Base-by-base conservation (phyloP, 768 basidiomycete species). In the Polyporus arcularius region DNA sequence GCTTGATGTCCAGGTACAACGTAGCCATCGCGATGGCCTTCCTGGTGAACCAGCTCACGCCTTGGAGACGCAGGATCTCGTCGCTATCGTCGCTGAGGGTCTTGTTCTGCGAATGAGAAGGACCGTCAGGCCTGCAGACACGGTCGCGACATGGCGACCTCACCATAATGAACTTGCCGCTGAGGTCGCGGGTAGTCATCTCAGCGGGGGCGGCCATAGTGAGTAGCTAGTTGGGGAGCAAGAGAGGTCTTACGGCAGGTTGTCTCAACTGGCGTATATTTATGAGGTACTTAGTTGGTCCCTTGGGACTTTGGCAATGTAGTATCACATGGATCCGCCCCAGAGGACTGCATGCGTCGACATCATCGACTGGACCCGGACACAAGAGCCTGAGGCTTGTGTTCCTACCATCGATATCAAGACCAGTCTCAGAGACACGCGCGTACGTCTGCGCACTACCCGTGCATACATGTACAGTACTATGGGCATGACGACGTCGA, bases 1-100 rank as follows among this genome's bases (percentile, higher is more conserved):
- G 75, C 59, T 83, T 88, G 67, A 90, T 70, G 46, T 55, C 55
- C 41, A 92, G 81, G 26, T 85, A 88, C 48, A 92, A 66, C 16
- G 82, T 84, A 35, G 81, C 85, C 30, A 77, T 35, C 26, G 69
- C 57, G 67, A 93, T 91, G 28, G 81, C 71, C 59, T 80, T 85
- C 64, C 91, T 84, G 65, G 78, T 88, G 48, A 86, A 60, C 90
- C 90, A 93, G 38, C 85, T 71, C 35, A 93, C 79, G 52, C 91
- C 91, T 70, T 92, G 91, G 3, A 88, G 76, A 35, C 72, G 70
- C 43, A 93, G 83, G 62, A 93, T 86, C 30, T 78, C 78, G 54
- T 91, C 89, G 4, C 80, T 79, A 32, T 69, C 66, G 65, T 87
- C 88, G 42, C 85, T 88, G 55, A 90, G 79, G 1, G 76, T 46